Base-by-base conservation (phyloP, 495 filamentous ascomycete genomes). In the Lasiosphaeria hispida region DNA sequence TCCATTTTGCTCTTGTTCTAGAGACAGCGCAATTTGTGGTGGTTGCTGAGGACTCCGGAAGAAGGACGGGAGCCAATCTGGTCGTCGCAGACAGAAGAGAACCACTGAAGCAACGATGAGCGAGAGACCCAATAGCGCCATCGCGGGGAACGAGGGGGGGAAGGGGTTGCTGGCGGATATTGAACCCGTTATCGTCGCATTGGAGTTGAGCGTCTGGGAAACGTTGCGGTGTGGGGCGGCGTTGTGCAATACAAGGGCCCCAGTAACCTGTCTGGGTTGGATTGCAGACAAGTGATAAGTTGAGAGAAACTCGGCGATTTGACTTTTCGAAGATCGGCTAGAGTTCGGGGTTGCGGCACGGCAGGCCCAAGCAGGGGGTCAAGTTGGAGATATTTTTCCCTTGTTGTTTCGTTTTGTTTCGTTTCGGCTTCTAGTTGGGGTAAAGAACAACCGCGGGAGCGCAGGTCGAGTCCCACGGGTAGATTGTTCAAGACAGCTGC, bases 41-140 rank as follows among this genome's bases (percentile, higher is more conserved):
- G 70, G 36, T 6, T 65, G 54, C 35, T 65, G 23, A 0, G 17
- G 67, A 48, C 23, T 55, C 52, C 63, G 53, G 15, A 77, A 57
- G 14, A 77, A 63, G 42, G 60, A 33, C 47, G 73, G 72, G 45
- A 76, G 57, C 59, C 72, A 73, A 7, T 75, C 69, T 34, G 76
- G 78, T 58, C 72, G 75, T 50, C 72, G 71, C 55, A 82, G 77
- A 52, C 75, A 71, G 52, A 83, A 64, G 48, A 79, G 74, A 11
- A 83, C 70, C 37, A 83, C 55, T 0, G 82, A 82, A 15, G 77
- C 81, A 55, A 83, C 64, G 58, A 85, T 69, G 17, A 84, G 64
- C 6, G 81, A 80, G 50, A 83, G 63, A 52, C 80, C 82, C 17
- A 85, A 58, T 55, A 81, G 67, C 63, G 72, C 76, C 80, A 83